Conservation (phyloP, 352 stramenopile genomes). For the Pythium myriotylum region DNA sequence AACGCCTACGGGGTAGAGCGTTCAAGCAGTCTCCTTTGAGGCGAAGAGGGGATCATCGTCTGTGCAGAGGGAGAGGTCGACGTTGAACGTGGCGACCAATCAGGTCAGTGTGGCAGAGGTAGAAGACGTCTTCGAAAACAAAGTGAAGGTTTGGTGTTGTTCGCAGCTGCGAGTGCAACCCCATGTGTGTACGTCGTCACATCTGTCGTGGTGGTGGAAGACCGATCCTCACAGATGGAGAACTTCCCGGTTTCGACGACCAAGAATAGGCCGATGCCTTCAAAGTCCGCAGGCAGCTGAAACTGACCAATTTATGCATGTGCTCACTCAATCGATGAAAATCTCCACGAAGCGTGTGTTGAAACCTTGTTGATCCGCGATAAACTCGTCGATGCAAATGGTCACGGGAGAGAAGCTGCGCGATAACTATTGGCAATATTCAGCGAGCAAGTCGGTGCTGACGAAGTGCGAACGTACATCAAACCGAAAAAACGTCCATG, state of each 20-base stretch:
- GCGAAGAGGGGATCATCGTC: neutral
- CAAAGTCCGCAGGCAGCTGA: too few relatives aligned
- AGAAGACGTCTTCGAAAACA: slow-evolving; percentile 1
- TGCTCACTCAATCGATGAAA: too few relatives aligned
- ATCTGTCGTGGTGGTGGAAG: too few relatives aligned
- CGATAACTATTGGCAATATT: slow-evolving; percentile 42
- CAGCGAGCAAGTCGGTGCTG: slow-evolving; percentile 36
- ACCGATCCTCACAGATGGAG: too few relatives aligned
- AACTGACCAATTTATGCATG: too few relatives aligned
- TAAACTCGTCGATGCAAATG: slow-evolving; percentile 39
- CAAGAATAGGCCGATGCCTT: too few relatives aligned
- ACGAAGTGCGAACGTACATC: slow-evolving; percentile 26
- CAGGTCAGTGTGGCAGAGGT: neutral
- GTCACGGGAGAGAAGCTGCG: slow-evolving; percentile 41
- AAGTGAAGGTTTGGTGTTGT: neutral
- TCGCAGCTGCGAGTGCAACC: too few relatives aligned
- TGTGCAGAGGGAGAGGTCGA: neutral
- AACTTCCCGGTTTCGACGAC: too few relatives aligned
- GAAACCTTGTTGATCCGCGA: slow-evolving; percentile 34
- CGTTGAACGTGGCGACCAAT: neutral
- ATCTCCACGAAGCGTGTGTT: slow-evolving; percentile 45
- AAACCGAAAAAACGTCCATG: slow-evolving; percentile 13
- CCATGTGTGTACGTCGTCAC: too few relatives aligned
- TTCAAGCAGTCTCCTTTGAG: neutral
- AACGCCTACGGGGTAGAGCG: neutral